Base-by-base conservation (phyloP, 345 rosid species). In the Euphorbia lathyris region DNA sequence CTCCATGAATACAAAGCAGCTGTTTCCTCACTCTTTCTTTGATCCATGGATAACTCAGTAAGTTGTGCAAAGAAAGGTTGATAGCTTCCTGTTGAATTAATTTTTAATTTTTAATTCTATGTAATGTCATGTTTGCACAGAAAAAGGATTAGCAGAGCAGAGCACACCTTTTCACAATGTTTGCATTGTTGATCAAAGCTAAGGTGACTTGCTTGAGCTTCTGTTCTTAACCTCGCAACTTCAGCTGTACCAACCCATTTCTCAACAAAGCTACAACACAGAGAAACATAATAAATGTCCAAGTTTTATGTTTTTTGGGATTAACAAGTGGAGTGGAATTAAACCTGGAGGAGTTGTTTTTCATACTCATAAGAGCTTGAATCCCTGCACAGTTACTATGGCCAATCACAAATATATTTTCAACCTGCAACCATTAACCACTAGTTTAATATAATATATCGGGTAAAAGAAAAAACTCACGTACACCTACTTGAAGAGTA, bases 21-120 rank as follows among this genome's bases (percentile, higher is more conserved):
- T 67, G 82, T 69, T 69, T 82, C 76, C 72, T 82, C 32, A 82
- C 88, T 76, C 72, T 85, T 0, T 85, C 90, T 81, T 84, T 65
- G 72, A 90, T 83, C 96, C 96, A 90, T 20, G 96, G 86, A 76
- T 90, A 90, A 0, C 83, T 85, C 11, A 90, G 73, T 81, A 90
- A 76, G 83, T 87, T 90, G 71, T 84, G 48, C 47, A 87, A 71
- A 3, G 96, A 87, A 52, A 51, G 73, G 61, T 81, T 87, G 69
- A 90, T 84, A 23, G 96, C 87, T 77, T 84, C 89, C 96, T 87
- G 84, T 10, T n/a, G n/a, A 64, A 77, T 55, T 71, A 67, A 26
- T 71, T 63, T 40, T 7, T 34, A 34, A 34, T 7, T 34, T 34
- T 2, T 2, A 34, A 7, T 34, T 34, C 38, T 34, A 34, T 34